Conservation (phyloP, 768 basidiomycete species). For the Hericium rajendrae region DNA sequence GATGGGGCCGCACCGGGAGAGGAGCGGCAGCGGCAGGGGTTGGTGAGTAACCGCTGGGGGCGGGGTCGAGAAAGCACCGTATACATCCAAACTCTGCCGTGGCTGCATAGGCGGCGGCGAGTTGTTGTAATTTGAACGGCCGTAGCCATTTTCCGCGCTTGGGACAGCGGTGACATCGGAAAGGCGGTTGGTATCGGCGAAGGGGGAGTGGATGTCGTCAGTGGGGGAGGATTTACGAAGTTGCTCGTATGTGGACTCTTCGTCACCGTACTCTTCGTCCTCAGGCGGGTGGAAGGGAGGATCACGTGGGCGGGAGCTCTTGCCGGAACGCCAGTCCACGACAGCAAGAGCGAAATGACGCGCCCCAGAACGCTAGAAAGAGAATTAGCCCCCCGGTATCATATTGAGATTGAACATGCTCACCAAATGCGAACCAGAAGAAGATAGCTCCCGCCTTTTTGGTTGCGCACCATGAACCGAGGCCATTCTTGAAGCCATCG, state of each 20-base stretch:
- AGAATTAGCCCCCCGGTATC: background rate
- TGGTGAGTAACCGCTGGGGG: conserved; percentile 58
- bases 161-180: conserved; percentile 26
- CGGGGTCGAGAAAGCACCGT: conserved; percentile 85
- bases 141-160: conserved; percentile 19
- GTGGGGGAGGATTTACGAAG: conserved; percentile 24
- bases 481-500: conserved; percentile 52
- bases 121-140: conserved; percentile 20
- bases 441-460: conserved; percentile 89
- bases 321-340: conserved; percentile 70
- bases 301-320: conserved; percentile 46
- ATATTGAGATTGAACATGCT: conserved; percentile 10
- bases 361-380: conserved; percentile 61
- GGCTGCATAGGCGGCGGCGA: conserved; percentile 22
- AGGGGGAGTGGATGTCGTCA: conserved; percentile 28
- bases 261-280: conserved; percentile 41
- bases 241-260: conserved; percentile 42
- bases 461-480: conserved; percentile 81
- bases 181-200: conserved; percentile 46
- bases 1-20: conserved; percentile 24
- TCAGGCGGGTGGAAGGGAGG: conserved; percentile 65
- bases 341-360: conserved; percentile 59
- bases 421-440: conserved; percentile 79
- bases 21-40: conserved; percentile 25
- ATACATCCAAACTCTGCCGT: conserved; percentile 74